Conservation (phyloP, 73 alveolate species). For the Paramecium sexaurelia region DNA sequence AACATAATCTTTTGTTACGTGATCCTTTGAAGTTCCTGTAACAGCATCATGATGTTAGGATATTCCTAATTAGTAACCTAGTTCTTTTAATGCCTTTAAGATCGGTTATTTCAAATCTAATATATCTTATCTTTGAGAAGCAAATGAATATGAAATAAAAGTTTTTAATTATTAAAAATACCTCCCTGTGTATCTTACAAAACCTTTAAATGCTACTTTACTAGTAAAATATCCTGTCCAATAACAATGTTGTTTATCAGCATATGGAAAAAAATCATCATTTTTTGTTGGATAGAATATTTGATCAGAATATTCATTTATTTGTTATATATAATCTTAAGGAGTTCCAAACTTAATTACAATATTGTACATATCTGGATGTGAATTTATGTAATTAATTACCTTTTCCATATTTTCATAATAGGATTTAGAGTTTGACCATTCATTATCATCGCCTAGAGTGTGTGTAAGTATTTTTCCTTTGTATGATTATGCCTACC, state of each 20-base stretch:
- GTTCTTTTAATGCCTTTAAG: background rate
- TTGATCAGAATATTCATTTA: conserved; percentile 54
- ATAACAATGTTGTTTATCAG: conserved; percentile 74
- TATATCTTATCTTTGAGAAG: background rate
- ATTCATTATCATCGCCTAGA: conserved; percentile 83
- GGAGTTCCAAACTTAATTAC: conserved; percentile 82
- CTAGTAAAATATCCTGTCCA: conserved; percentile 98
- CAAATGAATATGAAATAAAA: conserved; percentile 23
- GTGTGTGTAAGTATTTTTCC: conserved; percentile 76
- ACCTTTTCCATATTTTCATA: conserved; percentile 74
- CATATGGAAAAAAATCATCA: conserved; percentile 88
- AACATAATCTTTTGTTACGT: conserved; percentile 83
- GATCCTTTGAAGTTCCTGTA: conserved; percentile 88
- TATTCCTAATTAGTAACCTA: conserved; percentile 60
- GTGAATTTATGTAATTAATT: conserved; percentile 72
- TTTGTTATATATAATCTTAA: conserved; percentile 68
- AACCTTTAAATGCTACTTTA: conserved; percentile 84
- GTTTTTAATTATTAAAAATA: conserved; percentile 38
- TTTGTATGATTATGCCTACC: conserved; percentile 61
- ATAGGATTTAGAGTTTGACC: conserved; percentile 72
- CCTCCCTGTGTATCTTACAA: conserved; percentile 76
- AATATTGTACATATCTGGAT: conserved; percentile 54
- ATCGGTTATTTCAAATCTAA: background rate
- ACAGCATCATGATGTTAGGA: conserved; percentile 86
- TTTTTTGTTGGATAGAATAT: conserved; percentile 73